Evolutionary conservation across 495 filamentous ascomycete genomes (phyloP), one percentile per base, ranked within the genome.

Genomic region (Pseudevernia furfuracea): DNA sequence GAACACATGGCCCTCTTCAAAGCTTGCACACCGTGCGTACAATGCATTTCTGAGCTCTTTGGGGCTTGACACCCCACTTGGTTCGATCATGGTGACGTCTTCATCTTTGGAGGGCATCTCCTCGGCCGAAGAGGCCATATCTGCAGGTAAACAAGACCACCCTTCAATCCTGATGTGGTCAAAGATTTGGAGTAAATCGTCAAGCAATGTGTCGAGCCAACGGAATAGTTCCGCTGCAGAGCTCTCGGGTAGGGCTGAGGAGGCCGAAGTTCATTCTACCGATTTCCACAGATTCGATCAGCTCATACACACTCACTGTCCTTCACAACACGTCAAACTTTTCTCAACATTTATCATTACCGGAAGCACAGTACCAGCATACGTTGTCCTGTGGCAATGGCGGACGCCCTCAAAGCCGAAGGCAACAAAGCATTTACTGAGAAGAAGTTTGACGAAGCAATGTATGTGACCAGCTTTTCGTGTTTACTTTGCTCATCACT

Each of bases 381-480:
- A 34, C 30, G n/a, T 37, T 30, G 17, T 28, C 3, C 1, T 21
- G 34, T 52, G 67, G 77, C 8, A 46, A 83, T 83, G 81, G 79
- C 81, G 66, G 79, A 83, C 73, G 76, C 80, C 72, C 84, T 97
- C 69, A 98, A 98, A 82, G 90, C 92, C 67, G 87, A 92, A 74
- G 94, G 94, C 81, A 98, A 98, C 80, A 95, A 96, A 78, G 92
- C 94, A 77, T 97, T 98, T 74, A 85, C 90, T 66, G 91, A 87
- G 58, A 97, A 97, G 82, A 89, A 97, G 72, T 98, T 96, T 71
- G 82, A 92, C 69, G 92, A 92, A 75, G 93, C 94, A 68, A 85
- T 97, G 94, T 98, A 86, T 75, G 89, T 82, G 67, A 64, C 36
- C 11, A 19, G 5, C 60, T 23, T 36, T 25, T 55, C 44, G 12